Conservation (phyloP, 148 eudicot species). For the Bassia scoparia region DNA sequence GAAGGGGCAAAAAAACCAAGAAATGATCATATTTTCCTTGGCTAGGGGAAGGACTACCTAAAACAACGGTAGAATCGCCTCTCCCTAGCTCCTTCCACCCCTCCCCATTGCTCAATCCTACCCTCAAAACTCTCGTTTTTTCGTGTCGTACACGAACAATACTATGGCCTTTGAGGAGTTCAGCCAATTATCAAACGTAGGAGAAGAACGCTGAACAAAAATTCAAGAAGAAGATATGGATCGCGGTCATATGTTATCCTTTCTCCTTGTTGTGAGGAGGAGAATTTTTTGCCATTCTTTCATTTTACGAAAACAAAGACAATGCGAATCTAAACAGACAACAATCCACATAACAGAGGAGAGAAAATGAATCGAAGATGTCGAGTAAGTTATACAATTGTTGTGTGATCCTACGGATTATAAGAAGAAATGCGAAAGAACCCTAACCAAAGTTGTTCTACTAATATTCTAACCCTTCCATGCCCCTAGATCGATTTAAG, state of each 20-base stretch:
- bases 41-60: constrained; percentile 36
- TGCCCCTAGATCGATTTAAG: constrained; percentile 50
- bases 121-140: neutral
- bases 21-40: constrained; percentile 23
- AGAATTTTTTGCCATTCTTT: constrained; percentile 31
- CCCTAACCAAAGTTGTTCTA: constrained; percentile 37
- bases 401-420: constrained; percentile 60
- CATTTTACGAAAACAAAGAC: constrained; percentile 17
- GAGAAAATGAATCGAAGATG: constrained; percentile 4
- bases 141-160: too few relatives aligned
- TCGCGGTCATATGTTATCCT: constrained; percentile 27
- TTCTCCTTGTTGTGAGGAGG: constrained; percentile 40
- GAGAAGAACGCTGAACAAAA: constrained; percentile 45
- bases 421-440: constrained; percentile 47
- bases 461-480: constrained; percentile 19
- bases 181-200: constrained; percentile 59
- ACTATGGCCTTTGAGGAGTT: constrained; percentile 75
- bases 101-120: neutral
- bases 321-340: neutral
- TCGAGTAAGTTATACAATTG: constrained; percentile 34
- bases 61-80: constrained; percentile 35
- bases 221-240: constrained; percentile 33
- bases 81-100: constrained; percentile 15
- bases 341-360: neutral
- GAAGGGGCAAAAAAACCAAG: constrained; percentile 15